phyloP scores from a whole-genome alignment of 2,329 filamentous ascomycete species.

The Colletotrichum orchidophilum region DNA sequence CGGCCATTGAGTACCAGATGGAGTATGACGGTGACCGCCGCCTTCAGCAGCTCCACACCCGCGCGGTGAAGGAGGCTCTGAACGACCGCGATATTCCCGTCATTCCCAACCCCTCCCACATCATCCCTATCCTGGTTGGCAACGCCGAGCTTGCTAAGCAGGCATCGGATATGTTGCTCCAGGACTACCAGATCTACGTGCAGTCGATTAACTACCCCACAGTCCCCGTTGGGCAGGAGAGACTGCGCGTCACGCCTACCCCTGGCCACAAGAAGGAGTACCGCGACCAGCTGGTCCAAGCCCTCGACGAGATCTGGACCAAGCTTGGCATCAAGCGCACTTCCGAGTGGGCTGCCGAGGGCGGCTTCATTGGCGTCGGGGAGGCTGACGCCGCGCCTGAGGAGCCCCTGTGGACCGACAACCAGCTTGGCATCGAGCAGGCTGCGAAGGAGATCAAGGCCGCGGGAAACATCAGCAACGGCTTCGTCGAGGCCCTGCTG shows the following conservation, averaged over 20 bases:
- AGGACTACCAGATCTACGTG: constrained; percentile 93
- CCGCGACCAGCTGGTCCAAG: constrained; percentile 84
- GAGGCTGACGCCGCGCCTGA: constrained; percentile 69
- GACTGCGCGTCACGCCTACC: constrained; percentile 94
- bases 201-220: constrained; percentile 99
- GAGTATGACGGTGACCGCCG: constrained; percentile 84
- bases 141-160: constrained; percentile 92
- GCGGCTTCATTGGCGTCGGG: constrained; percentile 95
- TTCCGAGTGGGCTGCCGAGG: constrained; percentile 88
- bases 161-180: constrained; percentile 90
- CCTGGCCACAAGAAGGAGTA: constrained; percentile 88
- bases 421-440: constrained; percentile 82
- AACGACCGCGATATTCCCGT: constrained; percentile 87
- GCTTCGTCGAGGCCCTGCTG: constrained; percentile 67
- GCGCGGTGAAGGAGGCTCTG: constrained; percentile 89
- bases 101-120: constrained; percentile 97
- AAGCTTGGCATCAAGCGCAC: constrained; percentile 92
- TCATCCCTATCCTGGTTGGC: constrained; percentile 91
- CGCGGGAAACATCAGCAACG: constrained; percentile 46
- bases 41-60: constrained; percentile 95
- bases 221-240: constrained; percentile 96
- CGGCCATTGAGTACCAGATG: constrained; percentile 95
- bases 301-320: constrained; percentile 88
- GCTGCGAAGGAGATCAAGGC: constrained; percentile 69
- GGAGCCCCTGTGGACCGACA: constrained; percentile 89